Evolutionary conservation across 768 basidiomycete species (phyloP).

Genomic region (Calvatia gigantea): DNA sequence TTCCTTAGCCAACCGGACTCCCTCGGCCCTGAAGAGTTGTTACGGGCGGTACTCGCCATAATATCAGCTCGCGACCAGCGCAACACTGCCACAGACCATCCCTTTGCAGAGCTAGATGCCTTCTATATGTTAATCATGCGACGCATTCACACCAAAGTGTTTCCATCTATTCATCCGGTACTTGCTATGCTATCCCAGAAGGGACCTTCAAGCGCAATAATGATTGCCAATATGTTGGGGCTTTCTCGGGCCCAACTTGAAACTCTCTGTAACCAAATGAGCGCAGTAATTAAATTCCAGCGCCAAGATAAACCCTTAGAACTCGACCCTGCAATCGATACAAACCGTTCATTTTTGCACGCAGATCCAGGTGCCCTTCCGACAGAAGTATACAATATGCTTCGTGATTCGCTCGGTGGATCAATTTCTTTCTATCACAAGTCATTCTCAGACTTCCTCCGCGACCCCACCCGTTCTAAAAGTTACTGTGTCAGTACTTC

Average conservation of each 20-base stretch:
- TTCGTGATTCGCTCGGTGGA: background rate
- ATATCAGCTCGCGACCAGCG: background rate
- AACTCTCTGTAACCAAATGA: background rate
- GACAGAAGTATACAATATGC: background rate
- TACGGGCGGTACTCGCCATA: background rate
- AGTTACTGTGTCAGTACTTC: background rate
- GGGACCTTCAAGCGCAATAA: background rate
- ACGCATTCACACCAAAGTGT: background rate
- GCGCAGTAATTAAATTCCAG: too few relatives aligned
- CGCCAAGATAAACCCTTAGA: background rate
- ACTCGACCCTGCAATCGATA: background rate
- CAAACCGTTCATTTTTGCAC: background rate
- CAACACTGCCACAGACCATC: background rate
- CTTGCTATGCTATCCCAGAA: background rate
- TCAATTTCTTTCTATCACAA: slow-evolving; percentile 2
- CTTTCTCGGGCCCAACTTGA: background rate
- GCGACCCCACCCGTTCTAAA: background rate
- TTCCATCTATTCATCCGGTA: background rate
- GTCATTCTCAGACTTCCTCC: background rate
- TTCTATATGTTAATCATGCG: background rate
- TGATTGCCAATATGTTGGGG: background rate
- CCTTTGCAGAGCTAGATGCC: background rate
- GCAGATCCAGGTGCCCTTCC: too few relatives aligned
- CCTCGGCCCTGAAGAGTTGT: background rate
- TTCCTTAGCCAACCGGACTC: slow-evolving; percentile 15